Percentiles rank a stretch among this genome's conserved stretches.
Conservation (phyloP, 1,284 basidiomycete genomes). For the Ganoderma multipileum region DNA sequence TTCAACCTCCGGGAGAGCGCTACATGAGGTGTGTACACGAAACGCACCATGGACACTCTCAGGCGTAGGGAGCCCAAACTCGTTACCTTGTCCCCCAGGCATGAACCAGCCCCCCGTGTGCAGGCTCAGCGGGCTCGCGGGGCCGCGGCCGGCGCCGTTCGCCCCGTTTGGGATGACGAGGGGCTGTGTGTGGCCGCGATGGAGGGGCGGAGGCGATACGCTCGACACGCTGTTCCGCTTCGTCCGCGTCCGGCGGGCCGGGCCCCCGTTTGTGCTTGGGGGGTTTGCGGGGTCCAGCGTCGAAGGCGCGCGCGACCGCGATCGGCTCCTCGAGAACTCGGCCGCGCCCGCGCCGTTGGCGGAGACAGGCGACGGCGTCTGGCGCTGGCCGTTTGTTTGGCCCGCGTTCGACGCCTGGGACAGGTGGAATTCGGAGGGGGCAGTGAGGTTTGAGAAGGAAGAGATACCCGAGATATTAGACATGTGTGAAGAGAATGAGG, state of each 20-base stretch:
- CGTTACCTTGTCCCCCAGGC: constrained; percentile 36
- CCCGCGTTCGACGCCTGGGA: constrained; percentile 25
- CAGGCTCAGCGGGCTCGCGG: constrained; percentile 41
- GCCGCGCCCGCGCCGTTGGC: constrained; percentile 25
- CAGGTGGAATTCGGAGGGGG: constrained; percentile 31
- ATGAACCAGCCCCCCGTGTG: constrained; percentile 38
- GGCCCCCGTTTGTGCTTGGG: constrained; percentile 45
- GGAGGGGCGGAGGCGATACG: constrained; percentile 50
- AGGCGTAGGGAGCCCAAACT: constrained; percentile 49
- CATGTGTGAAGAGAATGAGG: constrained; percentile 36
- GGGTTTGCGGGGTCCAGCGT: constrained; percentile 52
- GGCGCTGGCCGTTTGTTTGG: constrained; percentile 32
- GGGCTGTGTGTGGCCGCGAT: constrained; percentile 48
- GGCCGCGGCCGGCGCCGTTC: constrained; percentile 32
- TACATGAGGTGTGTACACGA: constrained; percentile 1
- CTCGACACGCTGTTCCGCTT: constrained; percentile 56
- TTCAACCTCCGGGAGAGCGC: constrained; percentile 8
- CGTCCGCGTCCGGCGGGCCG: constrained; percentile 43
- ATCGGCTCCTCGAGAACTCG: constrained; percentile 50
- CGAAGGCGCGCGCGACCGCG: constrained; percentile 41
- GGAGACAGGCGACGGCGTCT: constrained; percentile 34
- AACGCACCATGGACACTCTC: constrained; percentile 45
- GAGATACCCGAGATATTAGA: constrained; percentile 31
- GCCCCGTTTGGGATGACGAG: constrained; percentile 61
- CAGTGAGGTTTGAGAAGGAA: constrained; percentile 34